These are phyloP conservation scores for Neofusicoccum umdonicola DNA, from an alignment of 2,329 filamentous ascomycete species.

Conservation along the genomic window DNA sequence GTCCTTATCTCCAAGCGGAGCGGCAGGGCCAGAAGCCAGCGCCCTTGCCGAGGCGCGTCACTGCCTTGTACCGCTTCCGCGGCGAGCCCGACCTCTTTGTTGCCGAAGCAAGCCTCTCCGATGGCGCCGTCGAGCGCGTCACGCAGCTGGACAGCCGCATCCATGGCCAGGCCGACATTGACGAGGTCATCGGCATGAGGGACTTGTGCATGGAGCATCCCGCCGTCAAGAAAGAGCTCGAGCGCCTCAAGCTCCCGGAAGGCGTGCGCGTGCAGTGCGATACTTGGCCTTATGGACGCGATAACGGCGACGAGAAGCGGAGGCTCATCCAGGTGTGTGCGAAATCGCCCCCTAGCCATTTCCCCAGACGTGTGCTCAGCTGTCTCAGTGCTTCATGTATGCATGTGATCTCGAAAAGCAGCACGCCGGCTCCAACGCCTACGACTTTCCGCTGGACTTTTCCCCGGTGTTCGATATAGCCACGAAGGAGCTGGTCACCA, in stretches of 20 bases:
- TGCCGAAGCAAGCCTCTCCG: conserved; percentile 29
- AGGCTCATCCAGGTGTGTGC: background rate
- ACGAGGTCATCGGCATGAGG: conserved; percentile 45
- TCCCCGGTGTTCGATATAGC: conserved; percentile 51
- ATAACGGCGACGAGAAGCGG: background rate
- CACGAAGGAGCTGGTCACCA: conserved; percentile 52
- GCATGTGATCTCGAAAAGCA: conserved; percentile 38
- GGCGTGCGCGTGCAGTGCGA: background rate
- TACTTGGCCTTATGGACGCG: background rate
- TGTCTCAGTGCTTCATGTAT: conserved; percentile 39
- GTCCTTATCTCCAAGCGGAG: conserved; percentile 46
- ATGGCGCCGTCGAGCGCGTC: conserved; percentile 24
- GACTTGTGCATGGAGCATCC: conserved; percentile 4
- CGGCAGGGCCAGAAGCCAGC: conserved; percentile 28
- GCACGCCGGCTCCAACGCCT: conserved; percentile 51
- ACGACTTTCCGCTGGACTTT: conserved; percentile 58
- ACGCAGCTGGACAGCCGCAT: conserved; percentile 45
- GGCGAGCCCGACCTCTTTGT: conserved; percentile 35
- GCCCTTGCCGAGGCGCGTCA: conserved; percentile 35
- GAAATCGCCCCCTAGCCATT: background rate
- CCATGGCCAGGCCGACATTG: conserved; percentile 49
- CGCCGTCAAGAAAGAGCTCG: conserved; percentile 3
- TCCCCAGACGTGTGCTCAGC: background rate
- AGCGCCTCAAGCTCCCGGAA: background rate
- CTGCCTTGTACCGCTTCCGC: conserved; percentile 40